Percentiles rank a stretch among this genome's conserved stretches.
Conservation (phyloP, 345 rosid genomes). For the Citrus mangshanensis region DNA sequence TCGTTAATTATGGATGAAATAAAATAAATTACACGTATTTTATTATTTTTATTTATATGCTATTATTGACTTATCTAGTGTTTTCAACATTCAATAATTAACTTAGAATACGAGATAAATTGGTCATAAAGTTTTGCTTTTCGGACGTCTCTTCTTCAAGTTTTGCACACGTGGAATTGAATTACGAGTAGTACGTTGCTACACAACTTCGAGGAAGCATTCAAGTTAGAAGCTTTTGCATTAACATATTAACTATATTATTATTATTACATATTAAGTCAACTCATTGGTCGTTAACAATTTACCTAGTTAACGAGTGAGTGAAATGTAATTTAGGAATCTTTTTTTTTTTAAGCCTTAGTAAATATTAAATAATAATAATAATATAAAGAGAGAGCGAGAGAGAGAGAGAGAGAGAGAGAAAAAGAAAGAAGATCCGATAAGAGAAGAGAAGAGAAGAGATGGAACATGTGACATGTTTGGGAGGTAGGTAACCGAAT, state of each 20-base stretch:
- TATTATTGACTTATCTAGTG: too few species aligned
- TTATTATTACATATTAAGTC: not conserved
- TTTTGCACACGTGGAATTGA: not conserved
- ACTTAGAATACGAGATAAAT: not conserved
- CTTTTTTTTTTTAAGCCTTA: too few species aligned
- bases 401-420: conserved; percentile 18
- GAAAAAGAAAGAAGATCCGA: not conserved
- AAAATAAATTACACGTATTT: too few species aligned
- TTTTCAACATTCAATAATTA: too few species aligned
- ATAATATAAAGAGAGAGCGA: conserved; percentile 13
- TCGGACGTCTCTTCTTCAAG: not conserved
- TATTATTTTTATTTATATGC: too few species aligned
- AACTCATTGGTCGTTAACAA: not conserved
- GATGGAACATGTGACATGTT: conserved; percentile 45
- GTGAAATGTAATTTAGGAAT: too few species aligned
- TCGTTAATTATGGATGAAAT: too few species aligned
- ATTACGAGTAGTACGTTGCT: too few species aligned
- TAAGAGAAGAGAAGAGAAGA: not conserved
- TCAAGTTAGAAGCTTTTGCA: too few species aligned
- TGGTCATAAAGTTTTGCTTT: too few species aligned
- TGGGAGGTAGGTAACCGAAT: conserved; percentile 52
- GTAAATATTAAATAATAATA: not conserved
- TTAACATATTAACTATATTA: too few species aligned
- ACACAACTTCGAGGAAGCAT: too few species aligned
- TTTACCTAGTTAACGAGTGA: not conserved